These are phyloP conservation scores for Rhodocollybia butyracea DNA, from an alignment of 768 basidiomycete genomes.

Conservation along the genomic window DNA sequence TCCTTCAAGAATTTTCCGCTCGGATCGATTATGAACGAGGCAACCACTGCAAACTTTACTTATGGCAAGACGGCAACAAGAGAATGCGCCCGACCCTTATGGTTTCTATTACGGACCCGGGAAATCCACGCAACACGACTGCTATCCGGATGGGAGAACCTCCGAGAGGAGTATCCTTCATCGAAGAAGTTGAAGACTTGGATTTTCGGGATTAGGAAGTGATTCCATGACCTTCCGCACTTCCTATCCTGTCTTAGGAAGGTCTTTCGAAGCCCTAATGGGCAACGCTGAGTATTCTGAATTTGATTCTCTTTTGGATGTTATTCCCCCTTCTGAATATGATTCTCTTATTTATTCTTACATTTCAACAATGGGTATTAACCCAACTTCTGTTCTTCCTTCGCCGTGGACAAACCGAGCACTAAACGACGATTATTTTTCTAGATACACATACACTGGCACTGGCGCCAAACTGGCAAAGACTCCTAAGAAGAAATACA, in stretches of 20 bases:
- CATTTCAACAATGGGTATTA: no score
- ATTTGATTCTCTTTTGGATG: no score
- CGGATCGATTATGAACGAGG: constrained; percentile 8
- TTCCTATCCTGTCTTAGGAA: background rate
- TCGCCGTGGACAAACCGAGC: no score
- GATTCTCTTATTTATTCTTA: no score
- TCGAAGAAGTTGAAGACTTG: background rate
- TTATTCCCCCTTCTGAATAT: no score
- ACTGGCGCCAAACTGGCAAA: no score
- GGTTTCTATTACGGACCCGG: background rate
- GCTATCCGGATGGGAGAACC: background rate
- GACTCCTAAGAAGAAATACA: no score
- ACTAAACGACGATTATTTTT: no score
- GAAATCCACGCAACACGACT: constrained; percentile 1
- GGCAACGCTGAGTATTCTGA: no score
- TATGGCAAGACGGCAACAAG: background rate
- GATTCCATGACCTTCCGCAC: background rate
- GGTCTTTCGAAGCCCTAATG: no score
- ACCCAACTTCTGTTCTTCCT: no score
- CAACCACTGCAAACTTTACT: background rate
- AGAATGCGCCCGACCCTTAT: background rate
- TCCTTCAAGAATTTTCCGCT: constrained; percentile 8
- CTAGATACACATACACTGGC: no score
- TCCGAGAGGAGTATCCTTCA: background rate
- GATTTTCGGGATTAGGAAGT: background rate